phyloP scores from a whole-genome alignment of 1,139 yeast species.

The Pichia sp. region DNA sequence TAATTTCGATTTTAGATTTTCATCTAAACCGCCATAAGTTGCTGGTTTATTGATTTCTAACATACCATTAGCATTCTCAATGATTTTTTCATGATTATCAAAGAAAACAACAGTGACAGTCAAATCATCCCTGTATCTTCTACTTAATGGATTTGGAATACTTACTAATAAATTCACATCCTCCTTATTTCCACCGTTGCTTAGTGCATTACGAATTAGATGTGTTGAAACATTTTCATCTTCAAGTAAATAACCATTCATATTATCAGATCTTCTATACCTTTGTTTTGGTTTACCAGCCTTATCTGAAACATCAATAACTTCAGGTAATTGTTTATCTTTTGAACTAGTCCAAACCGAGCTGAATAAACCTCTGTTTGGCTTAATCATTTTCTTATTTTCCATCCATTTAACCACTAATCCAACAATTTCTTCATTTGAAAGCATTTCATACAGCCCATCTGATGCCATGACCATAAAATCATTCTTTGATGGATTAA shows the following conservation, averaged over 20 bases:
- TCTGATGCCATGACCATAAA: conserved; percentile 92
- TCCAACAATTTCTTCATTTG: conserved; percentile 89
- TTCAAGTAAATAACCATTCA: conserved; percentile 50
- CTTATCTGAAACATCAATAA: conserved; percentile 54
- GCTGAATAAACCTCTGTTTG: conserved; percentile 32
- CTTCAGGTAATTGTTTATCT: conserved; percentile 55
- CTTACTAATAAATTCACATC: conserved; percentile 83
- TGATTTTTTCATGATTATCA: conserved; percentile 43
- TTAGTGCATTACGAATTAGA: conserved; percentile 84
- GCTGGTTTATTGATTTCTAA: conserved; percentile 51
- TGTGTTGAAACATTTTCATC: conserved; percentile 92
- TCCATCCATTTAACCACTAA: conserved; percentile 94
- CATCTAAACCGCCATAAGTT: conserved; percentile 46
- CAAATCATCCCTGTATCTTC: conserved; percentile 90
- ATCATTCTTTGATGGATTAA: conserved; percentile 66
- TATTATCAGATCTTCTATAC: conserved; percentile 38
- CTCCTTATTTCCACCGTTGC: conserved; percentile 80
- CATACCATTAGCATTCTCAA: conserved; percentile 41
- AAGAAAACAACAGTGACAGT: conserved; percentile 95
- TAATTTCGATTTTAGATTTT: conserved; percentile 41
- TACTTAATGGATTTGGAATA: conserved; percentile 88
- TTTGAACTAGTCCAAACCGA: conserved; percentile 37
- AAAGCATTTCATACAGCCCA: conserved; percentile 85
- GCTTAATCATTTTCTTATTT: conserved; percentile 56
- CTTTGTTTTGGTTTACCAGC: conserved; percentile 53